phyloP scores from a whole-genome alignment of 805 yeast species.

The Hanseniaspora hatyaiensis region DNA sequence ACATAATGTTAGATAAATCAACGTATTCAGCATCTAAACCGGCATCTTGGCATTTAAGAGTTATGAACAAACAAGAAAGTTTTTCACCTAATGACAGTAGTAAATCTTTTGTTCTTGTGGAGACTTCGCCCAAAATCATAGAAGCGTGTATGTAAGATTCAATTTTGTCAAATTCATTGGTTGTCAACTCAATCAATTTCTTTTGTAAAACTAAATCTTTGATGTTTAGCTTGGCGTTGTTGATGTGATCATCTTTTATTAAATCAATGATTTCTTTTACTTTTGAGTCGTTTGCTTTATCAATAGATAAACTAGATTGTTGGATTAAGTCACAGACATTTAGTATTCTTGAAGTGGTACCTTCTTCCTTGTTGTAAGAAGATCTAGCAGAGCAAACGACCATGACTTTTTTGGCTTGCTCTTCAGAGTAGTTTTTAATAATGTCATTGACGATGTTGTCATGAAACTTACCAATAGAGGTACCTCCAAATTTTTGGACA shows the following conservation, averaged over 20 bases:
- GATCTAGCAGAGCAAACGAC: constrained; percentile 95
- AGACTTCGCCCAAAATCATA: constrained; percentile 80
- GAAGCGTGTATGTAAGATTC: constrained; percentile 71
- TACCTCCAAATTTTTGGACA: constrained; percentile 94
- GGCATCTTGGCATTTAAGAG: constrained; percentile 69
- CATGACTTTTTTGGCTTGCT: constrained; percentile 50
- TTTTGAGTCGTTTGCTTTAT: constrained; percentile 45
- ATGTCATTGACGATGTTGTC: constrained; percentile 74
- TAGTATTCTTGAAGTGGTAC: constrained; percentile 81
- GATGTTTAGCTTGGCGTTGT: constrained; percentile 53
- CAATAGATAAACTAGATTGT: constrained; percentile 24
- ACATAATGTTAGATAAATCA: constrained; percentile 64
- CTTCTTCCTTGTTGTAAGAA: constrained; percentile 80
- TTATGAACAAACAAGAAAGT: constrained; percentile 78
- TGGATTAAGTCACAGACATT: constrained; percentile 72
- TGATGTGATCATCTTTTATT: constrained; percentile 66
- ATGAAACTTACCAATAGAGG: constrained; percentile 92
- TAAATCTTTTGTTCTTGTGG: constrained; percentile 74
- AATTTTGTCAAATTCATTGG: constrained; percentile 55
- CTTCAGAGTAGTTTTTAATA: constrained; percentile 47
- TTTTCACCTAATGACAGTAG: constrained; percentile 93
- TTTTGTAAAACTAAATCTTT: constrained; percentile 35
- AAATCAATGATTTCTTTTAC: constrained; percentile 35
- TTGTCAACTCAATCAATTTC: constrained; percentile 47
- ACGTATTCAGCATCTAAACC: constrained; percentile 70